A percentile compares a stretch with the other conserved stretches of the same genome.
Conservation (phyloP, 2,329 filamentous ascomycete species). For the Pezicula carpinea region DNA sequence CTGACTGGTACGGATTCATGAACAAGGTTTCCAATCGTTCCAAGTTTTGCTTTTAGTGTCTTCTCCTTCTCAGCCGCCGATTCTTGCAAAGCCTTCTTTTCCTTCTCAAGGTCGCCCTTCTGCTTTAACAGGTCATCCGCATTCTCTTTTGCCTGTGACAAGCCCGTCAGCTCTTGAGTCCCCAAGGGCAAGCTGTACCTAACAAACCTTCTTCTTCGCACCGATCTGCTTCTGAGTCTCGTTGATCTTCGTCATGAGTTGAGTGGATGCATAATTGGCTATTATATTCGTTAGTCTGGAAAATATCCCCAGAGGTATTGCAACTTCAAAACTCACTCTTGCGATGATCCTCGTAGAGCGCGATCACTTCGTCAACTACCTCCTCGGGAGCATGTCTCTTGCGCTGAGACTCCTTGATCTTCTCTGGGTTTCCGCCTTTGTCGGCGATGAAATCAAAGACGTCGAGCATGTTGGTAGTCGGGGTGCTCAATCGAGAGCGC, state of each 20-base stretch:
- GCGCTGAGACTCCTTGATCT: slow-evolving; percentile 87
- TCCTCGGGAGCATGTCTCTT: slow-evolving; percentile 76
- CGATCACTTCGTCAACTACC: slow-evolving; percentile 86
- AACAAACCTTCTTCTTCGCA: slow-evolving; percentile 74
- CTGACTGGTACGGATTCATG: slow-evolving; percentile 82
- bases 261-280: slow-evolving; percentile 73
- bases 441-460: slow-evolving; percentile 76
- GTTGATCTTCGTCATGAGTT: slow-evolving; percentile 83
- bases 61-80: slow-evolving; percentile 71
- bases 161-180: background rate
- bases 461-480: slow-evolving; percentile 58
- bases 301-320: slow-evolving; percentile 1
- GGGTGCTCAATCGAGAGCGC: slow-evolving; percentile 1
- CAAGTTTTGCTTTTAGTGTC: slow-evolving; percentile 71
- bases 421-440: slow-evolving; percentile 85
- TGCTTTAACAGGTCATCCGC: slow-evolving; percentile 73
- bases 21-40: slow-evolving; percentile 85
- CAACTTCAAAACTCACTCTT: slow-evolving; percentile 47
- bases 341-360: slow-evolving; percentile 79
- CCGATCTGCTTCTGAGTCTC: slow-evolving; percentile 85
- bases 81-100: slow-evolving; percentile 77
- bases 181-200: background rate
- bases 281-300: slow-evolving; percentile 10
- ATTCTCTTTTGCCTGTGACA: slow-evolving; percentile 71
- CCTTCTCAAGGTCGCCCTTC: slow-evolving; percentile 72